Base-by-base conservation (phyloP, 2,329 filamentous ascomycete genomes). In the Teratosphaeria gauchensis region DNA sequence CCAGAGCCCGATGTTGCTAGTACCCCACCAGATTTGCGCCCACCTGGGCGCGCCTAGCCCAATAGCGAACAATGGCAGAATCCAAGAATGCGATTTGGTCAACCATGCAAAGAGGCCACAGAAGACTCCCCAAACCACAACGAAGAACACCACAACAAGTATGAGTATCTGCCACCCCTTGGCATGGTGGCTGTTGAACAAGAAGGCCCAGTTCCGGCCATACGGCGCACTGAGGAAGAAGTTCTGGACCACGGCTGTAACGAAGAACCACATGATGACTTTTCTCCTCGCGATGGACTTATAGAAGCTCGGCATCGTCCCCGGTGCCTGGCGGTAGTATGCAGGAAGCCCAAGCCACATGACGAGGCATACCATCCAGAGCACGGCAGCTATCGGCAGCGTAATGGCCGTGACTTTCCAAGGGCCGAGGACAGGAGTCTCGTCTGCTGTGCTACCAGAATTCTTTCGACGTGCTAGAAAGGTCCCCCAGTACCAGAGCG, bases 401-500 rank as follows among this genome's bases (percentile, higher is more conserved):
- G 78, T 80, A 58, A 85, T 78, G 28, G 80, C 80, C 2, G 72
- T 70, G 24, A 28, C 24, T 28, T 35, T 35, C 33, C 8, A 35
- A 35, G 33, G 8, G 33, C 33, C 33, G 19, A 53, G 52, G 30
- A 65, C 32, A 12, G 55, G 35, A 28, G 57, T 57, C 16, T 51
- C 35, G 1, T 72, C 65, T 16, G 54, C 75, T 68, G 8, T 76
- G 76, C 33, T 72, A 73, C 16, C 74, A 68, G 78, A 77, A 35
- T 14, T 14, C 33, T 14, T 35, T 35, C 33, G 33, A 35, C 6
- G 33, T 2, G 33, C 33, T 51, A 84, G 72, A 56, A 78, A 75
- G 5, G 77, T 77, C 30, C 84, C 84, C 84, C 84, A 87, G 70
- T 82, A 86, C 83, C 83, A 87, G 9, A 87, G 76, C 7, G 78